Base-by-base conservation (phyloP, 2,329 filamentous ascomycete species). In the Fusarium tricinctum region DNA sequence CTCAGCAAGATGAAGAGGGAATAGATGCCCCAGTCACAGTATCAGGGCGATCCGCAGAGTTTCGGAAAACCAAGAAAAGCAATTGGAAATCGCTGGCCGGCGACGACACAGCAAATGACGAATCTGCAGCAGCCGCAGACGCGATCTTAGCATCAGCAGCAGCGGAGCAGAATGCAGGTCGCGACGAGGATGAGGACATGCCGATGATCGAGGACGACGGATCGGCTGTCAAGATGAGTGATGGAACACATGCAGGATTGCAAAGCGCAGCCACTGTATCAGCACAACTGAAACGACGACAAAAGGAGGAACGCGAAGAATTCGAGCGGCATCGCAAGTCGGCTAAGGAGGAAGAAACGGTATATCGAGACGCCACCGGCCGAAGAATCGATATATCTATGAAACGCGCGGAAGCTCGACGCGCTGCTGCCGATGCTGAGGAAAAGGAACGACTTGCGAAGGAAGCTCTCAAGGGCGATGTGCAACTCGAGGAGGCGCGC, bases 341-440 rank as follows among this genome's bases (percentile, higher is more conserved):
- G 65, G 78, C 77, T 40, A 80, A 83, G 58, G 86, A 87, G 32
- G 86, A 91, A 73, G 93, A 97, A 80, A 97, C 95, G 0, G 94
- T 97, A 23, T 97, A 98, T 78, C 92, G 96, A 73, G 96, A 99
- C 80, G 96, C 97, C 13, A 96, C 92, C 5, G 96, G 96, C 14
- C 88, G 94, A n/a, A 90, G 97, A 56, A 94, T 99, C 68, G 97
- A 99, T 75, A 88, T 98, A 23, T 90, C 91, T 19, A 93, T 97
- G 91, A 93, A 93, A 79, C 88, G 94, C 23, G 94, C 93, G 20
- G 94, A 97, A 78, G 91, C 92, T 50, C 87, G 93, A n/a, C 87
- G 88, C 49, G 80, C 80, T 12, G 85, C 82, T 2, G 78, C 79
- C 6, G 93, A 92, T 70, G 91, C 91, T 1, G 90, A 94, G 73